phyloP scores from a whole-genome alignment of 352 stramenopile genomes.

The Globisporangium cederbergense region DNA sequence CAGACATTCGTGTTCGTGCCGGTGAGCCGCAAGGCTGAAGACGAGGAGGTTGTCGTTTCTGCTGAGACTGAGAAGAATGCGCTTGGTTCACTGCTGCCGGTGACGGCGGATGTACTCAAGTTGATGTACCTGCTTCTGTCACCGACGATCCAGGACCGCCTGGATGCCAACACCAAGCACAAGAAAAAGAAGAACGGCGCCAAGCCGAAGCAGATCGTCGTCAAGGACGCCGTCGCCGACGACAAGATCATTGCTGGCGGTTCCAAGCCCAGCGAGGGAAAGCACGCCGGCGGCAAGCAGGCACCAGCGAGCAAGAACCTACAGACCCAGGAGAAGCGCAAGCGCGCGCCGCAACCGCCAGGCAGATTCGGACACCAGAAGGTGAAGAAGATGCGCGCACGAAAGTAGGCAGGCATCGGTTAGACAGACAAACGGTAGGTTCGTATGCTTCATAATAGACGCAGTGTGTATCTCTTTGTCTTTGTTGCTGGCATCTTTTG shows the following conservation, averaged over 20 bases:
- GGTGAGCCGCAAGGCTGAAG: constrained; percentile 15
- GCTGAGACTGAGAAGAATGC: constrained; percentile 5
- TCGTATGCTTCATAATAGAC: constrained; percentile 5
- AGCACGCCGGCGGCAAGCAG: constrained; percentile 7
- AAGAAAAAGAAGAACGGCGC: constrained; percentile 29
- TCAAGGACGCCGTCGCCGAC: not conserved
- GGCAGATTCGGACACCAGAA: constrained; percentile 25
- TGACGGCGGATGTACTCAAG: constrained; percentile 62
- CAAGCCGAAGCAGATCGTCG: constrained; percentile 26
- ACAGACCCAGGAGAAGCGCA: constrained; percentile 25
- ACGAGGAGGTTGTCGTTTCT: constrained; percentile 13
- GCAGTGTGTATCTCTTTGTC: constrained; percentile 3
- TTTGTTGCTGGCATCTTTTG: not conserved
- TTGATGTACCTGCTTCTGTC: constrained; percentile 67
- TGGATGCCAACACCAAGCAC: constrained; percentile 45
- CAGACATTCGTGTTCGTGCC: constrained; percentile 92
- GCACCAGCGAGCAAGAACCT: constrained; percentile 16
- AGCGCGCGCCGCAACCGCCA: constrained; percentile 17
- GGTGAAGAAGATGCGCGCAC: constrained; percentile 18
- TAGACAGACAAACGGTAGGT: not conserved
- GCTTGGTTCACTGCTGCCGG: constrained; percentile 22
- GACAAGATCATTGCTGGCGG: constrained; percentile 2
- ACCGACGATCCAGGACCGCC: constrained; percentile 52
- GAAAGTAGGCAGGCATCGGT: constrained; percentile 9
- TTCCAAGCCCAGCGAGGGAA: not conserved